Conservation (phyloP, 2,329 filamentous ascomycete genomes). For the Microascus cirrosus region DNA sequence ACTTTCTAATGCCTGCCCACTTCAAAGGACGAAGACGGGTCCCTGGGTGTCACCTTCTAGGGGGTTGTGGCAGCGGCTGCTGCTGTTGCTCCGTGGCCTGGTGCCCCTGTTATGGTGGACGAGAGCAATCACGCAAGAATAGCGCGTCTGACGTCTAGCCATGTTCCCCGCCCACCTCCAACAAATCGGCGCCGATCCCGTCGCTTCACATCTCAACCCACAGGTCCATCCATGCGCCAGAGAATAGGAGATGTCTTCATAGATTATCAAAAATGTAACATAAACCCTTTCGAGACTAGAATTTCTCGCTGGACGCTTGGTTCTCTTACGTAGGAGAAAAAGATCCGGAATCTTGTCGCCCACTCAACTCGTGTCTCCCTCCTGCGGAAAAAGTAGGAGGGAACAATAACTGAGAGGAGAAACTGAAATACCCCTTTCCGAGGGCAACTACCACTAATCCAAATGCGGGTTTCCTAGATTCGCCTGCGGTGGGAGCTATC, state of each 20-base stretch:
- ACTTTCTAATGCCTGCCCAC: not conserved
- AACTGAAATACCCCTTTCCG: not conserved
- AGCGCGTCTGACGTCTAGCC: not conserved
- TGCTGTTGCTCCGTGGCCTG: not conserved
- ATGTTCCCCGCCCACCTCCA: not conserved
- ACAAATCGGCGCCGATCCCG: not conserved
- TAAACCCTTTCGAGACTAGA: not conserved
- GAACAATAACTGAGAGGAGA: not conserved
- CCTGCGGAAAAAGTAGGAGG: not conserved
- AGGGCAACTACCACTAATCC: not conserved
- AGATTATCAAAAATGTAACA: not conserved
- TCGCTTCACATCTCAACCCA: no score
- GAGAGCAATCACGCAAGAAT: slow-evolving; percentile 2
- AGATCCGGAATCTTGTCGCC: not conserved
- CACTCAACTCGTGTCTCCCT: not conserved
- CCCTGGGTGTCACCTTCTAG: not conserved
- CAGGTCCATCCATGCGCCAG: no score
- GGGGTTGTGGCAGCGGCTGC: not conserved
- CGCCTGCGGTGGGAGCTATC: not conserved
- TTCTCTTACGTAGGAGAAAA: not conserved
- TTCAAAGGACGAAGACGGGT: not conserved
- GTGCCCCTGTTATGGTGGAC: not conserved
- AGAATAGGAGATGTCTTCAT: no score
- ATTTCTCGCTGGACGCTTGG: not conserved
- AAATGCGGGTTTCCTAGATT: not conserved